phyloP scores from a whole-genome alignment of 2,329 filamentous ascomycete genomes.

The Botrytis porri region DNA sequence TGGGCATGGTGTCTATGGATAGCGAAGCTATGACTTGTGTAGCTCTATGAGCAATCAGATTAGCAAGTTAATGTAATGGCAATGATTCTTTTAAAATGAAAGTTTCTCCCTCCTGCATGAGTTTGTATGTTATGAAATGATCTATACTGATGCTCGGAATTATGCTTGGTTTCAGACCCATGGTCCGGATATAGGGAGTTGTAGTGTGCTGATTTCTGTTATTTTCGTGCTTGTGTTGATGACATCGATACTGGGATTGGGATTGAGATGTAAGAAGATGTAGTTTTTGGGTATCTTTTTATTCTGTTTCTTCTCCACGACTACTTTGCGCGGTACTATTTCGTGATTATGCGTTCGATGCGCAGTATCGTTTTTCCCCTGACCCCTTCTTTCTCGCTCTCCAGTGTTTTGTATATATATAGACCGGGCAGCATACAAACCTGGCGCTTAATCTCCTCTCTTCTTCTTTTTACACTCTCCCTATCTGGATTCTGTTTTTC shows the following conservation, averaged over 20 bases:
- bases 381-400: neutral
- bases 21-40: neutral
- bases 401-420: rapidly evolving
- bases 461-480: rapidly evolving
- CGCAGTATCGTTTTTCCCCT: rapidly evolving
- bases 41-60: neutral
- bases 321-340: neutral
- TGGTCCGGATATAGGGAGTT: neutral
- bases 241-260: neutral
- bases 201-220: neutral
- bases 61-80: neutral
- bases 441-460: neutral
- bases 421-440: neutral
- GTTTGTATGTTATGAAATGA: neutral
- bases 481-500: neutral
- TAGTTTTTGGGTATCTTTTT: neutral
- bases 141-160: no score
- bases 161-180: no score
- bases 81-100: neutral
- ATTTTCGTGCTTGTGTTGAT: no score
- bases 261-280: neutral
- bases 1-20: neutral
- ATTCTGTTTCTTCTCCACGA: neutral
- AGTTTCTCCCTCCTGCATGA: neutral
- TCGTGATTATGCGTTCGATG: neutral